phyloP scores from a whole-genome alignment of 768 basidiomycete species.

The Sporobolomyces roseus region DNA sequence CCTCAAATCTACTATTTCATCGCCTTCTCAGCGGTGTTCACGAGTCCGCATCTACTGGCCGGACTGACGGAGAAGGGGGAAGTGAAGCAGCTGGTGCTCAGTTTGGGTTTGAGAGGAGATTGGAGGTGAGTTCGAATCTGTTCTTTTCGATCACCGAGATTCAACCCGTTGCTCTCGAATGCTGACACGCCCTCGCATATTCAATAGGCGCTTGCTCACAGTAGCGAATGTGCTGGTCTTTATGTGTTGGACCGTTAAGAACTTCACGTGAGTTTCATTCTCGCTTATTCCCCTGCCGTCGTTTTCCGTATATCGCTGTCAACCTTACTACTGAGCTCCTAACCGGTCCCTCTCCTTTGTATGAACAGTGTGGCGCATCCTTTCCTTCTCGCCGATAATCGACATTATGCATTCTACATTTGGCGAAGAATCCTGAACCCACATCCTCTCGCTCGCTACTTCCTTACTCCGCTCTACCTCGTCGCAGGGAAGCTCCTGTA shows the following conservation, averaged over 20 bases:
- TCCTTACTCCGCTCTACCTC: slow-evolving; percentile 73
- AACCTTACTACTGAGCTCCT: too few species aligned
- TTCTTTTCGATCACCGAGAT: too few species aligned
- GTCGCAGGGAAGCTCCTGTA: slow-evolving; percentile 46
- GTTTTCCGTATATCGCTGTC: too few species aligned
- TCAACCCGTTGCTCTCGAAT: too few species aligned
- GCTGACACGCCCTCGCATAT: not conserved
- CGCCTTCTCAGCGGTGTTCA: slow-evolving; percentile 69
- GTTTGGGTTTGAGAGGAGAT: slow-evolving; percentile 3
- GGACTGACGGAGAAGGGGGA: too few species aligned
- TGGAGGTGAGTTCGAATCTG: too few species aligned
- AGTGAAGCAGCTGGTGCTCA: not conserved
- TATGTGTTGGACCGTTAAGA: slow-evolving; percentile 67
- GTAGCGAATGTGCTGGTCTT: slow-evolving; percentile 51
- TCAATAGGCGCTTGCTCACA: too few species aligned
- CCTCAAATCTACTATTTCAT: slow-evolving; percentile 87
- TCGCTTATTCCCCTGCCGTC: slow-evolving; percentile 26
- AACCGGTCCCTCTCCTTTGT: slow-evolving; percentile 14
- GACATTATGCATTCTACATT: slow-evolving; percentile 94
- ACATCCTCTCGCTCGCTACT: slow-evolving; percentile 70
- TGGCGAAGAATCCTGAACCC: slow-evolving; percentile 80
- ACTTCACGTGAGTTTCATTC: slow-evolving; percentile 66
- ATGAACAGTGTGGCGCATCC: slow-evolving; percentile 66
- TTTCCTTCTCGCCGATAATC: slow-evolving; percentile 90
- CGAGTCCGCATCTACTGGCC: slow-evolving; percentile 45